Base-by-base conservation (phyloP, 768 basidiomycete genomes). In the Tylopilus sp. region DNA sequence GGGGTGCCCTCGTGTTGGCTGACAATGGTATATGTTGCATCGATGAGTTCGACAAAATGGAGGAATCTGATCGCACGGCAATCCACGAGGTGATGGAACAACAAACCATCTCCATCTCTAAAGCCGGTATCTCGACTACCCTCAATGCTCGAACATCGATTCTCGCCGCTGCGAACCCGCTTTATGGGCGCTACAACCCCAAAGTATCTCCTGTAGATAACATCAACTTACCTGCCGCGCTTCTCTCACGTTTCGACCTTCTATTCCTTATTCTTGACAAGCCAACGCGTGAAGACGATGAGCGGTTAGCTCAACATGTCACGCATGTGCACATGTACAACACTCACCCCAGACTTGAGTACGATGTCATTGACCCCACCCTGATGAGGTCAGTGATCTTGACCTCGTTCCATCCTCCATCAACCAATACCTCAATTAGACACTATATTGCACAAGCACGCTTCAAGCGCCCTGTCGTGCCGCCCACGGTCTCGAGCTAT, bases 61-160 rank as follows among this genome's bases (percentile, higher is more conserved):
- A 98, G 59, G 97, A 99, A 72, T 70, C 91, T 1, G 97, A 98
- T 69, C 79, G 97, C 59, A 98, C 97, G 2, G 92, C 97, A 13
- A 98, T 99, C 55, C 97, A 99, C 73, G 97, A 99, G 79, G 97
- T 99, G 53, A 99, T 99, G 97, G 95, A 98, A 72, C 97, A 98
- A 69, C 97, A 99, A 73, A 99, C 97, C 0, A 98, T 99, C 50
- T 98, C 95, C 3, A 99, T 99, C 56, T 97, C 97, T 39, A 99
- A 98, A 71, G 97, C 97, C 5, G 97, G 97, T 21, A 99, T 99
- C 65, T 95, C 95, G 9, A 99, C 97, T 8, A 98, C 97, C 1
- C 78, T 99, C 42, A 98, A 98, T 63, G 97, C 97, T 22, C 86
- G 97, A 46, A 95, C 95, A 2, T 98, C 97, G 8, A 91, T 99